Base-by-base conservation (phyloP, 345 rosid genomes). In the Atalantia buxifolia region DNA sequence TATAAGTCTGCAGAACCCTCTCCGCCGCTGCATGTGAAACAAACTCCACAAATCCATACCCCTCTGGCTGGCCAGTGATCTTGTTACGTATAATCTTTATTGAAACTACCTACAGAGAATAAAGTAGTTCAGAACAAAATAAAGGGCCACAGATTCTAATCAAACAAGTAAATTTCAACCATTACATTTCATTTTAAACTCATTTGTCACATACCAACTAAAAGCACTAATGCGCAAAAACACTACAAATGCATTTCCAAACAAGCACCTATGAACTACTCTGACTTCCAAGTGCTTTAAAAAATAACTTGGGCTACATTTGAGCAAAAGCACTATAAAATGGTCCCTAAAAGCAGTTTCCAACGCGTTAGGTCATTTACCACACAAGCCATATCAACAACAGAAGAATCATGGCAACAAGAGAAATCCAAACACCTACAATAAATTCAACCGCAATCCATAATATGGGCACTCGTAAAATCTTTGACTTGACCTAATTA, bases 41-140 rank as follows among this genome's bases (percentile, higher is more conserved):
- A 70, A 96, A 94, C 86, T 96, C 99, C 74, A 96, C 90, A 66
- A 96, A 96, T 38, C 98, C 99, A 77, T 94, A 96, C 14, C 99
- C 99, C 87, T 96, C 99, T 1, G 99, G 97, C 70, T 89, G 98
- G 40, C 93, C 93, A 24, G 99, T 96, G 72, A 96, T 85, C 85
- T 96, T 96, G 86, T 92, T 96, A 28, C 99, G 92, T 77, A 96
- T 96, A 3, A 96, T 93, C 86, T 96, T 96, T 68, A 94, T 90
- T 35, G 99, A 92, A 77, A 95, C 45, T 4, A 95, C 91, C 99
- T 95, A 85, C 86, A 83, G 1, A 24, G 10, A 16, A 28, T 5
- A 1, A 38, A 70, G 56, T n/a, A 9, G 28, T 67, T 55, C 60
- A 42, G 27, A 27, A 21, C 13, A 75, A 45, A 59, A 48, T 28